These are phyloP conservation scores for Fistulinella prunicolor DNA, from an alignment of 768 basidiomycete genomes.

Conservation along the genomic window DNA sequence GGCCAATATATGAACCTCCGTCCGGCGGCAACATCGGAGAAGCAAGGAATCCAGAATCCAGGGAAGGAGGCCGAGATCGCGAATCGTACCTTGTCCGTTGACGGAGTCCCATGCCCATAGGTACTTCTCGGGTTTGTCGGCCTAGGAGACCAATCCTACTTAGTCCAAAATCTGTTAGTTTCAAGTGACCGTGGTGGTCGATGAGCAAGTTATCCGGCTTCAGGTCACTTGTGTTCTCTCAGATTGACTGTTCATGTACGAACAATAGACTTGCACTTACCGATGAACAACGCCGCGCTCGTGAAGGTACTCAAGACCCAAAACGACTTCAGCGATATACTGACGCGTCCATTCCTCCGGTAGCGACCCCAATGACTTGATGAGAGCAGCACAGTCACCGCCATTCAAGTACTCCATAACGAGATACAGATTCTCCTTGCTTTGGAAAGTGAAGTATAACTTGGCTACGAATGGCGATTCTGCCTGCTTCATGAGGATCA, in stretches of 20 bases:
- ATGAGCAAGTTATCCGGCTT: constrained; percentile 99
- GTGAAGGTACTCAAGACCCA: constrained; percentile 97
- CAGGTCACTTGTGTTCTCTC: constrained; percentile 61
- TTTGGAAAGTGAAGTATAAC: constrained; percentile 98
- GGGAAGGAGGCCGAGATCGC: constrained; percentile 77
- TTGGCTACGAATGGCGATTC: constrained; percentile 98
- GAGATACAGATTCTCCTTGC: constrained; percentile 96
- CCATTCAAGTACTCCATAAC: constrained; percentile 99
- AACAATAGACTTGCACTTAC: constrained; percentile 43
- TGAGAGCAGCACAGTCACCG: constrained; percentile 94
- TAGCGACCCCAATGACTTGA: constrained; percentile 90
- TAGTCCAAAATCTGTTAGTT: constrained; percentile 96
- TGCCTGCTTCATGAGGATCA: constrained; percentile 99
- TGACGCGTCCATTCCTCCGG: constrained; percentile 97
- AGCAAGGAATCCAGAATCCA: constrained; percentile 75
- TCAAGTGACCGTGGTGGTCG: constrained; percentile 93
- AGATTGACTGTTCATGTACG: background rate
- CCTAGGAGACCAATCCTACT: constrained; percentile 97
- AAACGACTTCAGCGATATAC: constrained; percentile 93
- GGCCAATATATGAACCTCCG: constrained; percentile 79
- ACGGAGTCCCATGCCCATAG: constrained; percentile 42
- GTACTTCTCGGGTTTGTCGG: constrained; percentile 81
- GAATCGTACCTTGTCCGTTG: constrained; percentile 59
- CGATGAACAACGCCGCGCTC: constrained; percentile 94
- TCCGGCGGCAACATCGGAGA: constrained; percentile 70